Evolutionary conservation across 1,139 yeast genomes (phyloP).

Genomic region (Hansenula anomala): DNA sequence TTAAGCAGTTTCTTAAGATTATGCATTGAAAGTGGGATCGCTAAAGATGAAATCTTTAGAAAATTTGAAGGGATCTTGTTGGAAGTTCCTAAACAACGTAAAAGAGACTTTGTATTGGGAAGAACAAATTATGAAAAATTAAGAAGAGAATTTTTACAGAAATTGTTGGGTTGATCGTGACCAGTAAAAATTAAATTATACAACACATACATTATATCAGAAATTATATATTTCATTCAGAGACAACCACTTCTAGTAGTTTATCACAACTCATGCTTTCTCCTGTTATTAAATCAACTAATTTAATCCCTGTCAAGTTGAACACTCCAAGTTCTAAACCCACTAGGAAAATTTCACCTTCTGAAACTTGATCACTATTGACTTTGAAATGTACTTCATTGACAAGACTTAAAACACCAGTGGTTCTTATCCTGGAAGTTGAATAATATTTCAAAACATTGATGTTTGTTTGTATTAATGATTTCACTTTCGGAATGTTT

Average conservation of each 20-base stretch:
- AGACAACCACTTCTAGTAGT: constrained; percentile 64
- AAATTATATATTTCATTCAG: too few species aligned
- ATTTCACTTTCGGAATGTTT: constrained; percentile 22
- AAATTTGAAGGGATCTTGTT: constrained; percentile 27
- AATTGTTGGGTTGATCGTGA: constrained; percentile 15
- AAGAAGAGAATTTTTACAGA: constrained; percentile 23
- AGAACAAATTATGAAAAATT: constrained; percentile 20
- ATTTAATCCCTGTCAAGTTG: constrained; percentile 58
- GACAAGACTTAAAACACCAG: constrained; percentile 54
- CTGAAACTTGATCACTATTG: constrained; percentile 63
- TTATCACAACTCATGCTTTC: constrained; percentile 72
- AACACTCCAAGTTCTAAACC: constrained; percentile 65
- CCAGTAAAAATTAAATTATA: neutral
- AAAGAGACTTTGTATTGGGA: constrained; percentile 16
- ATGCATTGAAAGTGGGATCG: constrained; percentile 24
- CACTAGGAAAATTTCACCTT: constrained; percentile 54
- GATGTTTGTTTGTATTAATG: constrained; percentile 15
- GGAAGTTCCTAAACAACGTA: constrained; percentile 23
- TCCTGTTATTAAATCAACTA: constrained; percentile 60
- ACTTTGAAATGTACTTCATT: constrained; percentile 53
- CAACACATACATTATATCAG: neutral
- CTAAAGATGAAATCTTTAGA: constrained; percentile 12
- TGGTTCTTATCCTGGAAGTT: constrained; percentile 31
- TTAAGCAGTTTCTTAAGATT: constrained; percentile 31
- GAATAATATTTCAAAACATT: constrained; percentile 31